Percentiles rank a stretch among this genome's conserved stretches.
Conservation (phyloP, 139 green algal species). For the Coccomyxa sp. region DNA sequence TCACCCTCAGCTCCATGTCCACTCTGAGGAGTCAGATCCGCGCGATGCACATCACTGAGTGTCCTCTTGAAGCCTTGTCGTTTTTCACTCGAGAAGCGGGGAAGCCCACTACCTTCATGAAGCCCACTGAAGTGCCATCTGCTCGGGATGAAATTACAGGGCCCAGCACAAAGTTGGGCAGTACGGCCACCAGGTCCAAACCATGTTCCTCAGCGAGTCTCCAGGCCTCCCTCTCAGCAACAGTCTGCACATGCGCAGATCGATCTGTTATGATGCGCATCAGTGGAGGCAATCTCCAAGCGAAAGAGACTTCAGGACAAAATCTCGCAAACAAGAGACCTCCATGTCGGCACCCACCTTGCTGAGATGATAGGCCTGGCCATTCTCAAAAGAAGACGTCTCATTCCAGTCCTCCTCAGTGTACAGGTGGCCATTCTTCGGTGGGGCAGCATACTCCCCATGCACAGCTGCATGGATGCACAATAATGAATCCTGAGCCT, state of each 20-base stretch:
- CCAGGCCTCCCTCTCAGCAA: constrained; percentile 65
- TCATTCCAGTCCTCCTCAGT: constrained; percentile 72
- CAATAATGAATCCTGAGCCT: neutral
- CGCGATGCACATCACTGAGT: neutral
- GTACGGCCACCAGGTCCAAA: constrained; percentile 66
- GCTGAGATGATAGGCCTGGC: constrained; percentile 63
- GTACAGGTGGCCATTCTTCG: constrained; percentile 42
- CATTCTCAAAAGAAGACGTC: constrained; percentile 41
- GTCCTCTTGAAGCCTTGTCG: too few relatives aligned
- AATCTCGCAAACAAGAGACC: neutral
- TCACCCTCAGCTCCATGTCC: too few relatives aligned
- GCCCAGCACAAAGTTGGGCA: constrained; percentile 77
- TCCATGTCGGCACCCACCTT: constrained; percentile 41
- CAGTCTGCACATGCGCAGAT: neutral
- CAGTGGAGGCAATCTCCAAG: too few relatives aligned
- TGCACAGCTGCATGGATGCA: constrained; percentile 14
- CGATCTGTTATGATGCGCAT: too few relatives aligned
- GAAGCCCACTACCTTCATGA: constrained; percentile 26
- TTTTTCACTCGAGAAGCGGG: too few relatives aligned
- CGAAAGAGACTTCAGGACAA: too few relatives aligned
- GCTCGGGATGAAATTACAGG: constrained; percentile 31
- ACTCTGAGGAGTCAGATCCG: neutral
- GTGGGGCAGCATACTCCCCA: constrained; percentile 32
- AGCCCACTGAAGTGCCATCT: constrained; percentile 30
- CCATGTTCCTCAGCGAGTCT: constrained; percentile 36